Evolutionary conservation across 495 filamentous ascomycete genomes (phyloP).

Genomic region (Neurospora sp.): DNA sequence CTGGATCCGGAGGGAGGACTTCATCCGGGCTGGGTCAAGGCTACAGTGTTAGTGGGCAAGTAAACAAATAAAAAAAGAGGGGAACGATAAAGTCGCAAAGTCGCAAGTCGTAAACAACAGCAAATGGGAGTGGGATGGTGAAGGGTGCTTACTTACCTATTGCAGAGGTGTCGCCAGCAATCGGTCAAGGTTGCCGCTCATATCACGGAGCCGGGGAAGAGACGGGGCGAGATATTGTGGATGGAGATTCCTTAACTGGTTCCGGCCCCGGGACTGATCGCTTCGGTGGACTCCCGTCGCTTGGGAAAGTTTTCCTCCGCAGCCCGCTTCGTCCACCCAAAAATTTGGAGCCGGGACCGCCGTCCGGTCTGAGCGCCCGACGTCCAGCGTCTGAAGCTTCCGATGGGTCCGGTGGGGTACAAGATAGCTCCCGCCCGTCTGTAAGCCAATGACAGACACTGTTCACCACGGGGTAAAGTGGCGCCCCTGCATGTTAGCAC

Average conservation of each 20-base stretch:
- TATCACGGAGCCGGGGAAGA: slow-evolving; percentile 4
- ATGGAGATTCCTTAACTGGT: not conserved
- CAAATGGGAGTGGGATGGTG: not conserved
- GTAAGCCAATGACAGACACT: not conserved
- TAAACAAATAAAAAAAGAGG: not conserved
- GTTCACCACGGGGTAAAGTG: not conserved
- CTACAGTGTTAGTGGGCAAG: not conserved
- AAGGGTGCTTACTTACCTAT: slow-evolving; percentile 8
- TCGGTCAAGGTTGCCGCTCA: slow-evolving; percentile 4
- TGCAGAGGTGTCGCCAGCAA: slow-evolving; percentile 2
- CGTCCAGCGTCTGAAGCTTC: not conserved
- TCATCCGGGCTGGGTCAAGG: slow-evolving; percentile 16
- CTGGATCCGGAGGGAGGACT: slow-evolving; percentile 15
- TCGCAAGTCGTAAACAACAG: not conserved
- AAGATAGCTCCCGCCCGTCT: not conserved
- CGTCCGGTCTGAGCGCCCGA: slow-evolving; percentile 5
- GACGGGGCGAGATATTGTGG: not conserved
- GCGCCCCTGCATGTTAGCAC: not conserved
- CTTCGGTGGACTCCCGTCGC: not conserved
- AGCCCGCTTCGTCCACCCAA: not conserved
- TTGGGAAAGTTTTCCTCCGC: slow-evolving; percentile 15
- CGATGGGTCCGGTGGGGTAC: not conserved
- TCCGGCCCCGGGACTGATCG: not conserved
- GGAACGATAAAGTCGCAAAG: not conserved
- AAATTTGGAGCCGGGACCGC: slow-evolving; percentile 7